Evolutionary conservation across 129 eudicot species (phyloP).

Genomic region (Escallonia herrerae): DNA sequence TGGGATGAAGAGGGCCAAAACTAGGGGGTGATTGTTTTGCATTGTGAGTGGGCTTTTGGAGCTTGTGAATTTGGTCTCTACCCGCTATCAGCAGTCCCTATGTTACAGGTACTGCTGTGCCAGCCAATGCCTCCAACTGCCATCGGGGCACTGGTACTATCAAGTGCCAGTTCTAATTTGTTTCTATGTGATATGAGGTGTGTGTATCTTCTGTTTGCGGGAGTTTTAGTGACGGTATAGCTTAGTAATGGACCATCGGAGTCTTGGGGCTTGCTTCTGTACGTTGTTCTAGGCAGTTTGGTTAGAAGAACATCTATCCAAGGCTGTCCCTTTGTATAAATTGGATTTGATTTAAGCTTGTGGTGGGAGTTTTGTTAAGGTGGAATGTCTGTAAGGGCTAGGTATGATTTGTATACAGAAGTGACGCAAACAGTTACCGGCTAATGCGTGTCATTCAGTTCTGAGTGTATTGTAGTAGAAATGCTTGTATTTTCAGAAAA

Average conservation of each 20-base stretch:
- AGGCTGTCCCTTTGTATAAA: constrained; percentile 28
- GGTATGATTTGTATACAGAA: constrained; percentile 17
- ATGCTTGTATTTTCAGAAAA: no score
- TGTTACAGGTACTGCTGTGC: constrained; percentile 27
- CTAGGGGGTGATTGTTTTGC: constrained; percentile 50
- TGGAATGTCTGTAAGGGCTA: constrained; percentile 10
- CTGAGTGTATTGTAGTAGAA: constrained; percentile 19
- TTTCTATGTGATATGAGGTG: constrained; percentile 59
- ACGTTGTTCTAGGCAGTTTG: constrained; percentile 29
- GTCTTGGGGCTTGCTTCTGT: constrained; percentile 12
- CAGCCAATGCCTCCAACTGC: constrained; percentile 48
- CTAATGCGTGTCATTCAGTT: constrained; percentile 8
- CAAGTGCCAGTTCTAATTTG: constrained; percentile 45
- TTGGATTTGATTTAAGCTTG: constrained; percentile 36
- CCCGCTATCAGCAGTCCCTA: constrained; percentile 25
- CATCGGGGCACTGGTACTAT: constrained; percentile 62
- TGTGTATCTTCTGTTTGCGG: constrained; percentile 37
- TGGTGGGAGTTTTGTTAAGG: constrained; percentile 32
- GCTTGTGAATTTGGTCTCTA: constrained; percentile 37
- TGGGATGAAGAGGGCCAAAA: constrained; percentile 98
- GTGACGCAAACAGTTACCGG: background rate
- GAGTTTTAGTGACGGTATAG: constrained; percentile 30
- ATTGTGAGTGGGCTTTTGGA: constrained; percentile 29
- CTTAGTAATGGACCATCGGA: constrained; percentile 20
- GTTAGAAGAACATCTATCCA: constrained; percentile 18